Evolutionary conservation across 1,139 yeast species (phyloP).

Genomic region (Scheffersomyces quercinus): DNA sequence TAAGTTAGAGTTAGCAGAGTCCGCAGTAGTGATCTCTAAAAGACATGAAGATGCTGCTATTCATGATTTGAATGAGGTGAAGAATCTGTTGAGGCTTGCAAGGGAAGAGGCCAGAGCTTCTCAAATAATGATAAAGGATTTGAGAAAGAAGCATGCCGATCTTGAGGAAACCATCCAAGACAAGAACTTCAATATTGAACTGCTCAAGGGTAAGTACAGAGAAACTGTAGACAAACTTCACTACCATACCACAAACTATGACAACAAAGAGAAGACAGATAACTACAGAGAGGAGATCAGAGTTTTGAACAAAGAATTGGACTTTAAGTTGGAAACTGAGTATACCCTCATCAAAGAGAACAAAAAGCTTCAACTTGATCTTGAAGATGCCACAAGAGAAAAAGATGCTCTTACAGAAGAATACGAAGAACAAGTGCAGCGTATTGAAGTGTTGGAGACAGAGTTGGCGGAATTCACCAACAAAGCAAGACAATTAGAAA

Average conservation of each 20-base stretch:
- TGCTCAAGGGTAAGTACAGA: constrained; percentile 45
- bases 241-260: constrained; percentile 51
- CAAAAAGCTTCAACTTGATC: constrained; percentile 60
- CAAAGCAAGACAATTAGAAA: constrained; percentile 49
- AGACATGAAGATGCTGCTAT: constrained; percentile 61
- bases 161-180: constrained; percentile 64
- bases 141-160: constrained; percentile 54
- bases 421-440: constrained; percentile 48
- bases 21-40: constrained; percentile 62
- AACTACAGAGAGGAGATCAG: constrained; percentile 59
- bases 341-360: constrained; percentile 65
- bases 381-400: constrained; percentile 54
- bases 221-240: constrained; percentile 52
- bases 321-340: constrained; percentile 59
- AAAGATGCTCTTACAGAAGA: constrained; percentile 54
- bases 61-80: constrained; percentile 57
- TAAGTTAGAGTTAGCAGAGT: constrained; percentile 78
- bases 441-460: constrained; percentile 50
- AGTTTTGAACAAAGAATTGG: constrained; percentile 57
- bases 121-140: constrained; percentile 56
- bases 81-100: constrained; percentile 52
- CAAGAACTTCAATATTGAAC: constrained; percentile 54
- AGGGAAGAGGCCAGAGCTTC: constrained; percentile 61
- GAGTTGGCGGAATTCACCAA: constrained; percentile 45
- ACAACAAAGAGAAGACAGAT: constrained; percentile 43